Conservation (phyloP, 306 rosid genomes). For the Vachellia collinsii region DNA sequence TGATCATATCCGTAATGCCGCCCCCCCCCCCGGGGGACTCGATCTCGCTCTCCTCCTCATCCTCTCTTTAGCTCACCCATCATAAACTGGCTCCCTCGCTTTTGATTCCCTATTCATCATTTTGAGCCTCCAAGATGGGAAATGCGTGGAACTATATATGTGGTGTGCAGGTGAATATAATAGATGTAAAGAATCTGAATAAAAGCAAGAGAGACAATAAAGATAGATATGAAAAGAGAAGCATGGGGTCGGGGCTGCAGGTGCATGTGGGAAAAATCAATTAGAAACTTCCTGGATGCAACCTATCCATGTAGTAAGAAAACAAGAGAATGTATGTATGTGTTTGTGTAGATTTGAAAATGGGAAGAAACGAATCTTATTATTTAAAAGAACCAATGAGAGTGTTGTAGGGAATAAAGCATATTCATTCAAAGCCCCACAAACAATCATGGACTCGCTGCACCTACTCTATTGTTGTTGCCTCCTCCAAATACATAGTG, state of each 20-base stretch:
- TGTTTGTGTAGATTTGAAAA: not conserved
- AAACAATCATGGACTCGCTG: not conserved
- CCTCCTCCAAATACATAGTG: not conserved
- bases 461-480: no score
- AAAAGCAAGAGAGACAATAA: not conserved
- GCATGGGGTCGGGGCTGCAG: not conserved
- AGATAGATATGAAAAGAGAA: not conserved
- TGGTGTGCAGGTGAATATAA: no score
- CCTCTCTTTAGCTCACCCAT: no score
- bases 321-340: not conserved
- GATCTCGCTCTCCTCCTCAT: no score
- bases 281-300: slow-evolving; percentile 42
- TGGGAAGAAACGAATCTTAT: not conserved
- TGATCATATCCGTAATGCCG: no score
- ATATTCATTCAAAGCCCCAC: not conserved
- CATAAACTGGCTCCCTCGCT: no score
- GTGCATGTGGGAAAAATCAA: slow-evolving; percentile 4
- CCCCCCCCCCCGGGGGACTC: no score
- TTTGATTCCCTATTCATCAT: no score
- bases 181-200: not conserved
- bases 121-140: not conserved
- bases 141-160: not conserved
- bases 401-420: not conserved
- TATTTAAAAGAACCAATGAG: not conserved
- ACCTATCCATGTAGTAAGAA: not conserved